Evolutionary conservation across 1,139 yeast species (phyloP).

Genomic region (Nakaseomyces glabratus): DNA sequence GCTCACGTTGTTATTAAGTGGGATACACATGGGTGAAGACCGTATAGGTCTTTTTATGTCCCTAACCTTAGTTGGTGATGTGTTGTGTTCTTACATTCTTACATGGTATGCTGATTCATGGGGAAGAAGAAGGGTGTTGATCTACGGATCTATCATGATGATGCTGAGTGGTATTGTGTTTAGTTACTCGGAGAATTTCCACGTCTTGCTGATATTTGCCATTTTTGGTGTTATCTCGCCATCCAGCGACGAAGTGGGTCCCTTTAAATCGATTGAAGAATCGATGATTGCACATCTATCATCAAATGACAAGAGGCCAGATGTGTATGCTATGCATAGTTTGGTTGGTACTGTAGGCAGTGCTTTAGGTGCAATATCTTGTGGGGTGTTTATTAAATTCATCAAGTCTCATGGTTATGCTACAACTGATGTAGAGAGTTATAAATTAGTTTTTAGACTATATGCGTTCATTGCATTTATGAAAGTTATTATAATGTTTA

Average conservation of each 20-base stretch:
- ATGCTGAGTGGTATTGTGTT: conserved; percentile 58
- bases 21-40: conserved; percentile 46
- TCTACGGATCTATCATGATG: conserved; percentile 65
- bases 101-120: conserved; percentile 74
- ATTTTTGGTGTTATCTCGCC: conserved; percentile 73
- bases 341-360: conserved; percentile 64
- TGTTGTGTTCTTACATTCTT: conserved; percentile 55
- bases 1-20: conserved; percentile 56
- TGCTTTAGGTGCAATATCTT: conserved; percentile 60
- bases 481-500: conserved; percentile 46
- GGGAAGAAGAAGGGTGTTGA: conserved; percentile 63
- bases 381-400: conserved; percentile 53
- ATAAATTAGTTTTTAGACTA: conserved; percentile 48
- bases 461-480: conserved; percentile 50
- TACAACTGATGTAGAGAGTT: conserved; percentile 35
- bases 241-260: conserved; percentile 89
- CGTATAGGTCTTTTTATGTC: conserved; percentile 78
- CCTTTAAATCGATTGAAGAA: conserved; percentile 83
- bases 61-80: conserved; percentile 71
- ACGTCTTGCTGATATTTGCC: conserved; percentile 54
- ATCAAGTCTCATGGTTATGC: conserved; percentile 24
- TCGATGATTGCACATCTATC: conserved; percentile 78
- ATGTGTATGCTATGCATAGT: conserved; percentile 50
- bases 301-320: conserved; percentile 56
- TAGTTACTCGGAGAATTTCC: conserved; percentile 43